phyloP scores from a whole-genome alignment of 164 flowering plant genomes.

The Malania oleifera region DNA sequence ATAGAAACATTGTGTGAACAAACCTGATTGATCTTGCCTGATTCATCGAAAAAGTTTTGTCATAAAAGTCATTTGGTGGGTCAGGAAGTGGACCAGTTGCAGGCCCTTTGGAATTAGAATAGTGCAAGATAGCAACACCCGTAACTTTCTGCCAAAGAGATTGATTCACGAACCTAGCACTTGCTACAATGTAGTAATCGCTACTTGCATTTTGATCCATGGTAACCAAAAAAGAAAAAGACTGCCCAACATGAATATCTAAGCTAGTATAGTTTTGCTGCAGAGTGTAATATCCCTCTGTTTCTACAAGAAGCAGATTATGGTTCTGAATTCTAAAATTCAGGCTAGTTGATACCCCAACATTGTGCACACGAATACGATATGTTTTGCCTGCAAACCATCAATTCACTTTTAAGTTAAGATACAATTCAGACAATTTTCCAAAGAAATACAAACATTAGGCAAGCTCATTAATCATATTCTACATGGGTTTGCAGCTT shows the following conservation, averaged over 20 bases:
- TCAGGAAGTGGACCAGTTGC: constrained; percentile 71
- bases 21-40: constrained; percentile 73
- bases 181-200: constrained; percentile 77
- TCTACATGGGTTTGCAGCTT: no score
- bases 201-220: constrained; percentile 74
- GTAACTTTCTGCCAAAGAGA: constrained; percentile 62
- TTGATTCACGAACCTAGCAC: constrained; percentile 71
- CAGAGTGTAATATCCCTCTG: constrained; percentile 63
- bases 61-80: constrained; percentile 50
- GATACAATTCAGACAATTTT: not conserved
- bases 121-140: constrained; percentile 73
- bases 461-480: no score
- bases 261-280: constrained; percentile 48
- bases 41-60: constrained; percentile 46
- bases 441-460: not conserved
- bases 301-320: constrained; percentile 54
- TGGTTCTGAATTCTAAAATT: constrained; percentile 76
- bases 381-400: constrained; percentile 66
- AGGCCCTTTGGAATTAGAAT: constrained; percentile 61
- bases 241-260: constrained; percentile 81
- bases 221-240: constrained; percentile 64
- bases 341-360: constrained; percentile 59
- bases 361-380: constrained; percentile 60
- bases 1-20: constrained; percentile 7
- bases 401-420: not conserved